Base-by-base conservation (phyloP, 2,329 filamentous ascomycete species). In the Colletotrichum sp. region DNA sequence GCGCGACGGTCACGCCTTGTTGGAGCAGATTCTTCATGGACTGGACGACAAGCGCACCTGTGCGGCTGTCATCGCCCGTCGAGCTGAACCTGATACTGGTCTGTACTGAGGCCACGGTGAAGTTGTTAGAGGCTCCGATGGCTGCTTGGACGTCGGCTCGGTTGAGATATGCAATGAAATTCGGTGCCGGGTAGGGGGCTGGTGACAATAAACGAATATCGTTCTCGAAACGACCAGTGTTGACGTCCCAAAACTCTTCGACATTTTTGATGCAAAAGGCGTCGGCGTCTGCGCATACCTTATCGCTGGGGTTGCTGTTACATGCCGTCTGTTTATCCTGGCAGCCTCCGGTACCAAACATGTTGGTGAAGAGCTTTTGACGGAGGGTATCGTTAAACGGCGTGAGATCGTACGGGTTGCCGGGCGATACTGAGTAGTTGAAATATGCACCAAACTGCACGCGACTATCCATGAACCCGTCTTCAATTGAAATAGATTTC, bases 401-500 rank as follows among this genome's bases (percentile, higher is more conserved):
- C 28, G 6, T 30, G 8, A 75, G 1, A 52, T 72, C 72, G 63
- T 75, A 75, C 4, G 72, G 72, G 28, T 72, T 72, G 7, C 68
- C 68, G 1, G 44, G 39, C 21, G 21, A n/a, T 7, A 62, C 60
- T 2, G 68, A 71, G 68, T 75, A 75, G 62, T 75, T 72, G 21
- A 72, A 72, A 16, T 75, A 75, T 13, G 72, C 60, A 2, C 32
- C 72, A 13, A 72, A 75, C 12, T 75, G 72, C 4, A 72, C 68
- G 3, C 72, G 57, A 18, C 68, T 72, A 24, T 75, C 72, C 68
- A 71, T 71, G 34, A 75, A 72, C 5, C 72, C 72, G 12, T 75
- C 72, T 12, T 75, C 72, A 2, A 75, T 75, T 3, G 72, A 71
- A 10, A 75, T 60, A 5, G 72, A 75, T 36, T 26, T 75, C 5